phyloP scores from a whole-genome alignment of 306 rosid genomes.

The Castanospermum australe region DNA sequence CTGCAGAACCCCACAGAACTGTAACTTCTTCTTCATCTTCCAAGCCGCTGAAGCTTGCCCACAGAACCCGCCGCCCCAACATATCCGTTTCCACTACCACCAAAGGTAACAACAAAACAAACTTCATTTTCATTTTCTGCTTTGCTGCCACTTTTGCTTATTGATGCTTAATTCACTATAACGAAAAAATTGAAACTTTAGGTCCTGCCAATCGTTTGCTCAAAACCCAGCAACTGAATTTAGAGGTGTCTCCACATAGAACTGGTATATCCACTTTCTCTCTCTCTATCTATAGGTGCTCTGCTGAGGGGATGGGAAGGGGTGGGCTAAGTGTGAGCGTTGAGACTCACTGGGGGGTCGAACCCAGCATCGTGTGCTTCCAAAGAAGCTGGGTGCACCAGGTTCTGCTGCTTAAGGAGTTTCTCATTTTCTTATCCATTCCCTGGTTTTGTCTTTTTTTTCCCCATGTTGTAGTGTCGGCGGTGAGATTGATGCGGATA shows the following conservation, averaged over 20 bases:
- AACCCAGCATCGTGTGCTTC: background rate
- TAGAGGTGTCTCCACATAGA: slow-evolving; percentile 86
- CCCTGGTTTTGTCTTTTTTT: background rate
- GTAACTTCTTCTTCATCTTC: slow-evolving; percentile 34
- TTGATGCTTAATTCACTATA: background rate
- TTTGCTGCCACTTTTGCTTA: background rate
- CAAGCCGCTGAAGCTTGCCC: slow-evolving; percentile 35
- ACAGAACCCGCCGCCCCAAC: slow-evolving; percentile 27
- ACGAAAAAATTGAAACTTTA: slow-evolving; percentile 31
- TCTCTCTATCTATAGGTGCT: background rate
- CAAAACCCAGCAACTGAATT: slow-evolving; percentile 67
- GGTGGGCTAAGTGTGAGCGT: no score
- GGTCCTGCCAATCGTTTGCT: slow-evolving; percentile 38
- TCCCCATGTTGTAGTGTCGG: slow-evolving; percentile 51
- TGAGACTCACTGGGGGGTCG: background rate
- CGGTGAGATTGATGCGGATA: slow-evolving; percentile 86
- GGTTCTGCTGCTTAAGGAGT: background rate
- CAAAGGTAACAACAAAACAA: slow-evolving; percentile 44
- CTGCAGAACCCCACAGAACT: slow-evolving; percentile 25
- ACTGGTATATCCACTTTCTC: slow-evolving; percentile 52
- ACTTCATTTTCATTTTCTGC: background rate
- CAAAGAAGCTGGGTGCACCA: background rate
- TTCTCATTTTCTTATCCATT: slow-evolving; percentile 7
- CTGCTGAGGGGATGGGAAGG: no score
- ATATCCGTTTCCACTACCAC: slow-evolving; percentile 34